phyloP scores from a whole-genome alignment of 1,139 yeast species.

The Spencermartinsiella ligniputridi region DNA sequence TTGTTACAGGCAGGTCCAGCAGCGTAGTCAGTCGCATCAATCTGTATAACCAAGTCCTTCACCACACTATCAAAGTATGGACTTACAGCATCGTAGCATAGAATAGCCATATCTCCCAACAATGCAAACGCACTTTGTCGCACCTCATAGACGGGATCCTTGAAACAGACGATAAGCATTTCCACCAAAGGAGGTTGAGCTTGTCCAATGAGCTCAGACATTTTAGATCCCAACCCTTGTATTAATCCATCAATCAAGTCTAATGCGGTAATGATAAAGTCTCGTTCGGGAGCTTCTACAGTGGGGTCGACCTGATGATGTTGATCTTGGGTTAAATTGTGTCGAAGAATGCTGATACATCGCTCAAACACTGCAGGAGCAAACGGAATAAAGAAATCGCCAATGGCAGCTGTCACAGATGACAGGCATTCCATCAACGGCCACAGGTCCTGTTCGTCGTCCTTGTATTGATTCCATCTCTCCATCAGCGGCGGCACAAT shows the following conservation, averaged over 20 bases:
- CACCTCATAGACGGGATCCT: slow-evolving; percentile 77
- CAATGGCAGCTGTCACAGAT: slow-evolving; percentile 80
- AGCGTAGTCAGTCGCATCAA: slow-evolving; percentile 48
- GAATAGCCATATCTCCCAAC: slow-evolving; percentile 79
- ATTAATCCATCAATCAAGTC: slow-evolving; percentile 89
- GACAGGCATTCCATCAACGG: slow-evolving; percentile 91
- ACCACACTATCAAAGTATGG: slow-evolving; percentile 59
- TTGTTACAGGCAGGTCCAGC: slow-evolving; percentile 55
- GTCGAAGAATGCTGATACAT: slow-evolving; percentile 63
- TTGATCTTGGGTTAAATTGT: slow-evolving; percentile 64
- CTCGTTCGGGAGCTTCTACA: slow-evolving; percentile 77
- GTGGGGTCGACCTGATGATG: slow-evolving; percentile 66
- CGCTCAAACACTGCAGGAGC: slow-evolving; percentile 87
- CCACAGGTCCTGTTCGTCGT: slow-evolving; percentile 82
- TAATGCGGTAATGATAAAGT: slow-evolving; percentile 80
- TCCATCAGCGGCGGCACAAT: slow-evolving; percentile 75
- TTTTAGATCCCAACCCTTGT: slow-evolving; percentile 74
- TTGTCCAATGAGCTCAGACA: slow-evolving; percentile 49
- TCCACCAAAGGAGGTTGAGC: slow-evolving; percentile 49
- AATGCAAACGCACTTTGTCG: slow-evolving; percentile 90
- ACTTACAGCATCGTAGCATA: slow-evolving; percentile 50
- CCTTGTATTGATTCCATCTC: slow-evolving; percentile 72
- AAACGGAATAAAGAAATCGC: slow-evolving; percentile 81
- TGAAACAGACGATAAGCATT: slow-evolving; percentile 64
- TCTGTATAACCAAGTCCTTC: slow-evolving; percentile 51